Percentiles rank a stretch among this genome's conserved stretches.
Evolutionary conservation across 73 alveolate genomes (phyloP).

Genomic region (Strombidium stylifer): DNA sequence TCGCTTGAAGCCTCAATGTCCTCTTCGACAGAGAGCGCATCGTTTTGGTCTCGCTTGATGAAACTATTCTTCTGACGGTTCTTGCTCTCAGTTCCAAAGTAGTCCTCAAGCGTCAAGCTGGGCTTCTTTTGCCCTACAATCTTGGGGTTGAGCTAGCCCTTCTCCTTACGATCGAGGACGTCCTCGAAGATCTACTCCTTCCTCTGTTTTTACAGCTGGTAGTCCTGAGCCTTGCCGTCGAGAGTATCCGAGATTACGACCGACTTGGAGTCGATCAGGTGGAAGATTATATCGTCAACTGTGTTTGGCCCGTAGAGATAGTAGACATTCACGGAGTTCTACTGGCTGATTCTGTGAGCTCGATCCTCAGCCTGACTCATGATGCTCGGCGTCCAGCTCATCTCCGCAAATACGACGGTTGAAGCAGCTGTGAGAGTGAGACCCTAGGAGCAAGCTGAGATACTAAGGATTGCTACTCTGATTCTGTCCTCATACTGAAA

Average conservation of each 20-base stretch:
- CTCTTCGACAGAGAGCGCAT: too few relatives aligned
- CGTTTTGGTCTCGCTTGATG: too few relatives aligned
- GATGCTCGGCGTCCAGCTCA: constrained; percentile 89
- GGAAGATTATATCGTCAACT: constrained; percentile 86
- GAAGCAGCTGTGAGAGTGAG: constrained; percentile 92
- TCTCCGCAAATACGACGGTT: constrained; percentile 68
- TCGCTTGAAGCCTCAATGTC: too few relatives aligned
- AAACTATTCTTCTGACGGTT: too few relatives aligned
- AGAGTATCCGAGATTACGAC: constrained; percentile 85
- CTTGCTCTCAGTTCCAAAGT: constrained; percentile 17
- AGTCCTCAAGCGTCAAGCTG: constrained; percentile 11
- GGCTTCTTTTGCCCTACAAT: constrained; percentile 1
- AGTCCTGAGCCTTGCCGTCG: constrained; percentile 22
- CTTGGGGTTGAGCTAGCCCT: constrained; percentile 34
- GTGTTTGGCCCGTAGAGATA: constrained; percentile 94
- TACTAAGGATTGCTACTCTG: constrained; percentile 78
- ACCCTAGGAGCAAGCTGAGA: constrained; percentile 94
- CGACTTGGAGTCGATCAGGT: constrained; percentile 75
- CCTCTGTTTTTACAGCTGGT: constrained; percentile 17
- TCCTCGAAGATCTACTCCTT: constrained; percentile 34
- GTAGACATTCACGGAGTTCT: constrained; percentile 90
- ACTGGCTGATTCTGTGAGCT: constrained; percentile 97
- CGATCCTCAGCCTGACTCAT: constrained; percentile 99
- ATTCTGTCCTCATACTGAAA: constrained; percentile 68
- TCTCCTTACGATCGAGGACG: constrained; percentile 39